A percentile compares a stretch with the other conserved stretches of the same genome.
These are phyloP conservation scores for Glutinoglossum americanum DNA, from an alignment of 495 filamentous ascomycete species.

Conservation along the genomic window DNA sequence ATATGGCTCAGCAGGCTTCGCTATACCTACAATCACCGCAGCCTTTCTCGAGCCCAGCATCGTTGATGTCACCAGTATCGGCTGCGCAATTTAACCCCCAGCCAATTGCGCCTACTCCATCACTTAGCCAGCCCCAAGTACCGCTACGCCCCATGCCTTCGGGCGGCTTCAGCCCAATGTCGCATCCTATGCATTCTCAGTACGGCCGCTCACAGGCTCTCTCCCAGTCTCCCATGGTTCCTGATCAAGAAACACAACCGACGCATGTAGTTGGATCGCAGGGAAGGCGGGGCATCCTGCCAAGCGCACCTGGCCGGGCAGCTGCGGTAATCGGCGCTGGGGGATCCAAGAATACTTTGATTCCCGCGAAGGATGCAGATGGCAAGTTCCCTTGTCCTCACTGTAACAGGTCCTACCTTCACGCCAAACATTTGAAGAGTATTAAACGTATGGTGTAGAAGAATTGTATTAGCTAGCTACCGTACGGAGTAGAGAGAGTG, in stretches of 20 bases:
- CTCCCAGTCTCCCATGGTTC: slow-evolving; percentile 20
- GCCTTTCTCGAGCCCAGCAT: slow-evolving; percentile 31
- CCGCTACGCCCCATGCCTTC: slow-evolving; percentile 38
- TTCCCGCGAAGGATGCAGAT: slow-evolving; percentile 81
- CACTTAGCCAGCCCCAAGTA: slow-evolving; percentile 30
- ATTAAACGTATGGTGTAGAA: no score
- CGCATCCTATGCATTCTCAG: slow-evolving; percentile 23
- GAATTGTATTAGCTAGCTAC: no score
- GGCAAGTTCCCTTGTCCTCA: slow-evolving; percentile 95
- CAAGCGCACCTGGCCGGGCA: slow-evolving; percentile 61
- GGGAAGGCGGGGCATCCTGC: slow-evolving; percentile 68
- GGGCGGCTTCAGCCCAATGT: slow-evolving; percentile 30
- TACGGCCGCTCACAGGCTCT: slow-evolving; percentile 27
- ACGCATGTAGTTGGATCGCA: slow-evolving; percentile 87
- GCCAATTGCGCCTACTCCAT: slow-evolving; percentile 48
- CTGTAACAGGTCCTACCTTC: slow-evolving; percentile 92
- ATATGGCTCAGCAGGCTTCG: background rate
- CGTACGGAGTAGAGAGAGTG: no score
- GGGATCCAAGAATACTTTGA: slow-evolving; percentile 49
- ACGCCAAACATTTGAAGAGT: slow-evolving; percentile 95
- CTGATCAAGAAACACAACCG: slow-evolving; percentile 30
- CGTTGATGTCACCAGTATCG: slow-evolving; percentile 36
- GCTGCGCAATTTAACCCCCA: slow-evolving; percentile 45
- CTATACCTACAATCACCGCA: slow-evolving; percentile 31
- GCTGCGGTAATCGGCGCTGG: slow-evolving; percentile 37